Percentiles rank a stretch among this genome's conserved stretches.
phyloP scores from a whole-genome alignment of 495 filamentous ascomycete species.

The Penicillium egyptiacum region DNA sequence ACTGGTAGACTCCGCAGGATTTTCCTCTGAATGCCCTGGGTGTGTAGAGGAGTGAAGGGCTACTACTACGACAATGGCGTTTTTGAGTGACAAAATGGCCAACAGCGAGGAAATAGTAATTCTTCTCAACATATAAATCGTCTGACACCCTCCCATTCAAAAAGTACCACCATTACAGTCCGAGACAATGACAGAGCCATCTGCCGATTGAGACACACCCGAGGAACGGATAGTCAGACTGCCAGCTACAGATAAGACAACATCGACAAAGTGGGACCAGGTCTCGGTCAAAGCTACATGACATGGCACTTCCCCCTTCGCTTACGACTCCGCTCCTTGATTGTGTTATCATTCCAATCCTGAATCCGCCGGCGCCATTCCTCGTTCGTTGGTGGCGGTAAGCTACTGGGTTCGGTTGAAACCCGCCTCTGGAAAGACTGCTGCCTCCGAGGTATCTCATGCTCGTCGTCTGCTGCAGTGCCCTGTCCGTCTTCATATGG shows the following conservation, averaged over 20 bases:
- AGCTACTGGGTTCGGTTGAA: constrained; percentile 40
- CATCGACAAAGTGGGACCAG: too few relatives aligned
- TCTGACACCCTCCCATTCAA: too few relatives aligned
- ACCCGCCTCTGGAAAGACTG: constrained; percentile 35
- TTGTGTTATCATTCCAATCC: constrained; percentile 48
- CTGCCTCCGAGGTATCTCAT: constrained; percentile 24
- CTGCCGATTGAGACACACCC: too few relatives aligned
- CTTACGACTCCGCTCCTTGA: constrained; percentile 38
- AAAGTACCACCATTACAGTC: too few relatives aligned
- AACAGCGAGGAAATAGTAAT: too few relatives aligned
- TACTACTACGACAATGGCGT: too few relatives aligned
- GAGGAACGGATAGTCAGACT: too few relatives aligned
- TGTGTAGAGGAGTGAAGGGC: not conserved
- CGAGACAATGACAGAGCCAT: too few relatives aligned
- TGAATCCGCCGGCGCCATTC: constrained; percentile 47
- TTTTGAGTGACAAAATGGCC: too few relatives aligned
- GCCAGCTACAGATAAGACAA: too few relatives aligned
- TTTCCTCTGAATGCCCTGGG: not conserved
- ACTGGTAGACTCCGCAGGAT: not conserved
- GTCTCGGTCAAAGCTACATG: constrained; percentile 30
- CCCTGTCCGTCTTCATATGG: constrained; percentile 24
- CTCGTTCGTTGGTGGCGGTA: constrained; percentile 35
- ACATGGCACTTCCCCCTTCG: constrained; percentile 39
- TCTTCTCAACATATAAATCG: too few relatives aligned
- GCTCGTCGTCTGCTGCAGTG: constrained; percentile 23